These are phyloP conservation scores for Annona squamosa DNA, from an alignment of 164 flowering plant genomes.

Conservation along the genomic window DNA sequence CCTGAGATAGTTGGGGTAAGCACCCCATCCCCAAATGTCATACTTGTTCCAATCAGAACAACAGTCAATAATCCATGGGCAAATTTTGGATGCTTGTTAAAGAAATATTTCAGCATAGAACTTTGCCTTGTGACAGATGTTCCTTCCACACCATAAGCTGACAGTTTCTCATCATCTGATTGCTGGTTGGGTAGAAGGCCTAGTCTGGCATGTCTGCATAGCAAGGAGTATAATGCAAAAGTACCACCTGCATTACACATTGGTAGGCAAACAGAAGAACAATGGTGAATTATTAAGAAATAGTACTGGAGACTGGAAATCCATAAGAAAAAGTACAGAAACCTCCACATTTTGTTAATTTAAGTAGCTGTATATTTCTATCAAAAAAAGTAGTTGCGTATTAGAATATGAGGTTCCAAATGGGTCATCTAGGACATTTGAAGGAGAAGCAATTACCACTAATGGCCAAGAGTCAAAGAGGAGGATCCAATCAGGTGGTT, in stretches of 20 bases:
- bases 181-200: constrained; percentile 60
- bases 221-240: constrained; percentile 70
- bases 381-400: not conserved
- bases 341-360: not conserved
- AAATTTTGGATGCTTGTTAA: constrained; percentile 45
- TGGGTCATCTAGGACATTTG: not conserved
- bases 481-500: not conserved
- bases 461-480: not conserved
- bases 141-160: constrained; percentile 30
- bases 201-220: constrained; percentile 62
- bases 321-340: not conserved
- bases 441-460: not conserved
- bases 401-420: not conserved
- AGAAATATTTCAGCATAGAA: constrained; percentile 34
- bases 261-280: not conserved
- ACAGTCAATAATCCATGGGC: constrained; percentile 40
- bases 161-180: constrained; percentile 40
- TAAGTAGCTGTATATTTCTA: not conserved
- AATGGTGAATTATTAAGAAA: not conserved
- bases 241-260: constrained; percentile 61
- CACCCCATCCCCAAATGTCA: constrained; percentile 89
- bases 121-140: constrained; percentile 38
- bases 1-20: constrained; percentile 89
- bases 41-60: constrained; percentile 66
- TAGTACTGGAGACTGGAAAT: not conserved